A percentile compares a stretch with the other conserved stretches of the same genome.
Evolutionary conservation across 768 basidiomycete species (phyloP).

Genomic region (Pleurotus sapidus): DNA sequence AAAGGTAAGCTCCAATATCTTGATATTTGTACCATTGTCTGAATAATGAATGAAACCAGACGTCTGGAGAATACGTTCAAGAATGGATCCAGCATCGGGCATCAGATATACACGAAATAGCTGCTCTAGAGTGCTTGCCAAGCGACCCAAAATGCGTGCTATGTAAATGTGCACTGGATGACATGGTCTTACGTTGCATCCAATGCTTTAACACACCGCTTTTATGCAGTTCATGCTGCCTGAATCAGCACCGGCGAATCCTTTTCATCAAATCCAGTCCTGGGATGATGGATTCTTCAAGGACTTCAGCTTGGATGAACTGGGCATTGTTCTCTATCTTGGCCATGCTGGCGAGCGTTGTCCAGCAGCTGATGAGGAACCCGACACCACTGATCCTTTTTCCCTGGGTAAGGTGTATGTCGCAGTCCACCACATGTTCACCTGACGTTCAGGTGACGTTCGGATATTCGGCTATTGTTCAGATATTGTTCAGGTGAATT

Average conservation of each 20-base stretch:
- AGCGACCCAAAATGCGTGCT: no score
- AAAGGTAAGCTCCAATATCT: not conserved
- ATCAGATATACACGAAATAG: not conserved
- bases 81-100: not conserved
- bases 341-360: constrained; percentile 8
- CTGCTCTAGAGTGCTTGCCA: not conserved
- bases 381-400: no score
- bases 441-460: no score
- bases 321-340: constrained; percentile 11
- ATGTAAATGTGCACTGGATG: no score
- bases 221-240: not conserved
- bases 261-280: constrained; percentile 3
- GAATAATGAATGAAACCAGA: not conserved
- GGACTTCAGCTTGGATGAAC: constrained; percentile 10
- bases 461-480: no score
- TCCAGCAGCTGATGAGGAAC: not conserved
- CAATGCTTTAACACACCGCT: not conserved
- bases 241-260: not conserved
- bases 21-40: no score
- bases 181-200: not conserved
- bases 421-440: no score
- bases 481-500: no score
- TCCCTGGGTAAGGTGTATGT: no score
- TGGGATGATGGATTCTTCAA: constrained; percentile 4
- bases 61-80: not conserved